Conservation (phyloP, 2,329 filamentous ascomycete genomes). For the Arthrobotrys conoides region DNA sequence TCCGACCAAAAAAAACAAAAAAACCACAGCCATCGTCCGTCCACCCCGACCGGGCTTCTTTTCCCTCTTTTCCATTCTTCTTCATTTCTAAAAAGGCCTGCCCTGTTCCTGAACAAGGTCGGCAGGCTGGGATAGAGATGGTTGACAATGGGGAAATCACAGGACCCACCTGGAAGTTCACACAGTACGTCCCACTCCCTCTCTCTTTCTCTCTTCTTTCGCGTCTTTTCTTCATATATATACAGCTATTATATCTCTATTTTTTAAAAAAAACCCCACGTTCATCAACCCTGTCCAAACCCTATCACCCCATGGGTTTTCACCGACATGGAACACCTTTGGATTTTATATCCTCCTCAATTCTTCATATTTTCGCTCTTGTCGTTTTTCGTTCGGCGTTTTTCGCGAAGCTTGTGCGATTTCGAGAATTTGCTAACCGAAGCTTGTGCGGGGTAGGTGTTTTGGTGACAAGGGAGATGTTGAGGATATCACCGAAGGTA, state of each 20-base stretch:
- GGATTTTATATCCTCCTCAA: neutral
- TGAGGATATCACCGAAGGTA: slow-evolving; percentile 98
- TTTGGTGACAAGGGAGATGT: slow-evolving; percentile 99
- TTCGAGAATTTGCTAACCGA: slow-evolving; percentile 50
- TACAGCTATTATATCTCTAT: slow-evolving; percentile 16
- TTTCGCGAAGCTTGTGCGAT: slow-evolving; percentile 30
- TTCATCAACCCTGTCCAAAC: slow-evolving; percentile 12
- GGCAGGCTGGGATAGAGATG: slow-evolving; percentile 73
- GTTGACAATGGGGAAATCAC: slow-evolving; percentile 89
- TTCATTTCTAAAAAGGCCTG: slow-evolving; percentile 47
- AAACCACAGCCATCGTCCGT: neutral
- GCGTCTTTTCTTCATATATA: slow-evolving; percentile 32
- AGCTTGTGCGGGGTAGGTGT: slow-evolving; percentile 75
- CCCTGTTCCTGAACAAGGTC: slow-evolving; percentile 46
- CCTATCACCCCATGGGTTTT: neutral
- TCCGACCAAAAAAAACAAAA: slow-evolving; percentile 22
- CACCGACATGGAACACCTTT: neutral
- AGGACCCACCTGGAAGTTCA: slow-evolving; percentile 99
- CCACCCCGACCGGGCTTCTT: neutral
- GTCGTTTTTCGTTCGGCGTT: slow-evolving; percentile 23
- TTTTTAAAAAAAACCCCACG: slow-evolving; percentile 15
- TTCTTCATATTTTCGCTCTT: slow-evolving; percentile 55
- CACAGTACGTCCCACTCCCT: slow-evolving; percentile 79
- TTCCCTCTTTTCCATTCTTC: slow-evolving; percentile 37
- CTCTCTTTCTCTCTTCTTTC: slow-evolving; percentile 3